Evolutionary conservation across 148 eudicot species (phyloP), one percentile per base, ranked within the genome.

Genomic region (Cornus kousa): DNA sequence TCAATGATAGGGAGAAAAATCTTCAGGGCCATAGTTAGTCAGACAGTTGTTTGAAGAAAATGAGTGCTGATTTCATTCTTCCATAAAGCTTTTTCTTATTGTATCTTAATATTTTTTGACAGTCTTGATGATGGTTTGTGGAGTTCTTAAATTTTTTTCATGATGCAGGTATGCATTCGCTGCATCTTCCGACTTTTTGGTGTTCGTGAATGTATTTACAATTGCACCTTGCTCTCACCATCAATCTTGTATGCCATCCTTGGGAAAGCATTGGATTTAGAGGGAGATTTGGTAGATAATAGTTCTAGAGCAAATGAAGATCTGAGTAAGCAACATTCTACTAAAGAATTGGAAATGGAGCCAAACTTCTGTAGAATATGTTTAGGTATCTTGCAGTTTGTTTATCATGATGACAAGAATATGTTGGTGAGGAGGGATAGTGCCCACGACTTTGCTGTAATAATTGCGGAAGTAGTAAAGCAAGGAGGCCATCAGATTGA

Each of bases 361-460:
- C 76, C 71, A 32, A 78, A 77, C 39, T 40, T 86, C 57, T 96
- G 99, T 80, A 77, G 83, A 74, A 83, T 93, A 62, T 96, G 99
- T 74, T 83, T 81, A 72, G 99, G 99, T 65, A 91, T 93, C 35
- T 84, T 96, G 83, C 97, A 93, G 84, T 96, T 90, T 83, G 68
- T 70, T 64, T 89, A 86, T 81, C 64, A 48, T 50, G 86, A 88
- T 73, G 90, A 89, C 71, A 84, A 86, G 64, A 83, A 84, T 67
- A 70, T 40, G 35, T 57, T 86, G 74, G 79, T 85, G 48, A 83
- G 79, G 67, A 84, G 78, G 79, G 85, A 80, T 74, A 84, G 83
- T 80, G 92, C 92, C 67, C 70, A 69, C 60, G 91, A 89, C 48
- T 89, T 93, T 71, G 97, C 97, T 82, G 70, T 70, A 57, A 76